phyloP scores from a whole-genome alignment of 768 basidiomycete species.

The Macrolepiota dolichaula region DNA sequence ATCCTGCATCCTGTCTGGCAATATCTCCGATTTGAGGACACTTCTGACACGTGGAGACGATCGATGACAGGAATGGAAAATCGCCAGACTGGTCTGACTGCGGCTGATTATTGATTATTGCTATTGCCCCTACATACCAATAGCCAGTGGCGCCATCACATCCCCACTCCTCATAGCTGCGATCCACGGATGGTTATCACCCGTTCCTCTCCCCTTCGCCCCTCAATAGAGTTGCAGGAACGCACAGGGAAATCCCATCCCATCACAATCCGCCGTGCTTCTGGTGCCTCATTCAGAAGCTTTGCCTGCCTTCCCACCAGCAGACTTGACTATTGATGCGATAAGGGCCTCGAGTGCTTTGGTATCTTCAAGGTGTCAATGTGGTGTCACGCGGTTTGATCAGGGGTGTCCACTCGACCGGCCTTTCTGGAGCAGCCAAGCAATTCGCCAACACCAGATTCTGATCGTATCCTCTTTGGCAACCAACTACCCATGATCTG shows the following conservation, averaged over 20 bases:
- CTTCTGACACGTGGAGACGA: constrained; percentile 2
- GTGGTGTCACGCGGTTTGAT: constrained; percentile 28
- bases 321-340: constrained; percentile 21
- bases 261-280: constrained; percentile 13
- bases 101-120: not conserved
- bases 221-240: not conserved
- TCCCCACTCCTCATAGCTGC: not conserved
- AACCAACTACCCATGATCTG: constrained; percentile 17
- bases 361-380: constrained; percentile 18
- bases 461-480: constrained; percentile 26
- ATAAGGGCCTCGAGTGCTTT: constrained; percentile 20
- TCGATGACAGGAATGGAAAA: constrained; percentile 7
- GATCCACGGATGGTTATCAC: constrained; percentile 11
- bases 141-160: not conserved
- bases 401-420: constrained; percentile 26
- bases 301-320: constrained; percentile 18
- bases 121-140: not conserved
- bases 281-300: constrained; percentile 16
- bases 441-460: constrained; percentile 23
- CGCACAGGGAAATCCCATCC: constrained; percentile 10
- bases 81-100: not conserved
- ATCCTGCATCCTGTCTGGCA: not conserved
- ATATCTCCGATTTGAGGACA: not conserved
- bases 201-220: not conserved
- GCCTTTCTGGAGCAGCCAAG: constrained; percentile 25